These are phyloP conservation scores for Misopates orontium DNA, from an alignment of 257 asterid genomes.

Conservation along the genomic window DNA sequence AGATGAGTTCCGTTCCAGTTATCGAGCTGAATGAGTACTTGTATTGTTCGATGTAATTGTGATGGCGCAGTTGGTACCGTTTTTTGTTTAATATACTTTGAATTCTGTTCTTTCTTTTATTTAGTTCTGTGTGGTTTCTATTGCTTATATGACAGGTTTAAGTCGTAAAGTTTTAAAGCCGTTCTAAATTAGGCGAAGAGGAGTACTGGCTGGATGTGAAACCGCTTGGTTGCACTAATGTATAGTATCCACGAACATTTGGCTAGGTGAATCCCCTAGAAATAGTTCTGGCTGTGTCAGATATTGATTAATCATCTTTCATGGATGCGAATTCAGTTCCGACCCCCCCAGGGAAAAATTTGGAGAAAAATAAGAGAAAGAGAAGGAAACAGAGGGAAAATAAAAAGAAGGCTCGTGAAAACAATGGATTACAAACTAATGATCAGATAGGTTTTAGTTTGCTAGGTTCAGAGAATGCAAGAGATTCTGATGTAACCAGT, in stretches of 20 bases:
- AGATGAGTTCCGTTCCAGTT: too few relatives aligned
- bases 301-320: constrained; percentile 5
- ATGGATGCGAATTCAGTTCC: constrained; percentile 18
- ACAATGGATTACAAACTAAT: constrained; percentile 28
- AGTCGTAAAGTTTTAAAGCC: constrained; percentile 3
- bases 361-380: neutral
- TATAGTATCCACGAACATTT: constrained; percentile 3
- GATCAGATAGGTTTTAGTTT: constrained; percentile 29
- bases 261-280: constrained; percentile 10
- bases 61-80: neutral
- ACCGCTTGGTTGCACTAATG: constrained; percentile 3
- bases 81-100: too few relatives aligned
- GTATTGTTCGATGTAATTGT: neutral
- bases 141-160: constrained; percentile 23
- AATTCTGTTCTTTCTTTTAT: neutral
- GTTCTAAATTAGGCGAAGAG: constrained; percentile 5
- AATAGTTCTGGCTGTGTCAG: neutral
- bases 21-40: constrained; percentile 11
- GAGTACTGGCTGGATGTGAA: constrained; percentile 18
- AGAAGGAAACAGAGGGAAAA: constrained; percentile 20
- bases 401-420: constrained; percentile 25
- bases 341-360: constrained; percentile 21
- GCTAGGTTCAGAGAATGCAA: constrained; percentile 22
- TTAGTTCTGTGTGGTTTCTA: constrained; percentile 5
- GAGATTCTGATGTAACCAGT: constrained; percentile 21